phyloP scores from a whole-genome alignment of 768 basidiomycete genomes.

The Tricholoma furcatifolium region DNA sequence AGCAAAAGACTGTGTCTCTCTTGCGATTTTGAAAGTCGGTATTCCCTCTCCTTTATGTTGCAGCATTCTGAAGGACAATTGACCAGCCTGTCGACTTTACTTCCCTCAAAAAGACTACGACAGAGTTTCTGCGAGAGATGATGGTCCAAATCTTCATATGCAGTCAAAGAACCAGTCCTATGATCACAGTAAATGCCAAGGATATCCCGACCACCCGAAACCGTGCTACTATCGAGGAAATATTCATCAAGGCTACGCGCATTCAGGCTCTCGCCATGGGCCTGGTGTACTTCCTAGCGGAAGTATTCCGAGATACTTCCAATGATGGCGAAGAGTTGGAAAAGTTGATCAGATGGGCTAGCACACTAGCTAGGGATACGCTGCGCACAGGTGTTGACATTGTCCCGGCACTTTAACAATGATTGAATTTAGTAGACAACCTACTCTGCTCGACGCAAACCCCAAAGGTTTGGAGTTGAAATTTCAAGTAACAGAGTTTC shows the following conservation, averaged over 20 bases:
- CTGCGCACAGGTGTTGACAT: slow-evolving; percentile 63
- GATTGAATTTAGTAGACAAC: too few species aligned
- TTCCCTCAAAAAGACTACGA: slow-evolving; percentile 59
- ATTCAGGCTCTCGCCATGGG: slow-evolving; percentile 72
- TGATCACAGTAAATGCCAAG: slow-evolving; percentile 39
- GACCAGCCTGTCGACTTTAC: slow-evolving; percentile 86
- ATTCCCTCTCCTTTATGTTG: background rate
- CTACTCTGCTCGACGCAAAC: too few species aligned
- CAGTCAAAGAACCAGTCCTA: slow-evolving; percentile 73
- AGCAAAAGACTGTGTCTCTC: slow-evolving; percentile 73
- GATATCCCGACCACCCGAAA: slow-evolving; percentile 45
- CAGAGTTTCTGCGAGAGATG: slow-evolving; percentile 67
- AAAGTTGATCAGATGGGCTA: slow-evolving; percentile 65
- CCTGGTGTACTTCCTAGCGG: slow-evolving; percentile 65
- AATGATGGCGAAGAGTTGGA: slow-evolving; percentile 30
- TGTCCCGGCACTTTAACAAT: slow-evolving; percentile 36
- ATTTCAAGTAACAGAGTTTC: too few species aligned
- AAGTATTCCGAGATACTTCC: slow-evolving; percentile 32
- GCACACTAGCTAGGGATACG: slow-evolving; percentile 65
- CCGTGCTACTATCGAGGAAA: slow-evolving; percentile 65
- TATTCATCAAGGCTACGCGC: slow-evolving; percentile 73
- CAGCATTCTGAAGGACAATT: background rate
- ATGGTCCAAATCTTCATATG: slow-evolving; percentile 68
- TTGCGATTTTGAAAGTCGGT: slow-evolving; percentile 81
- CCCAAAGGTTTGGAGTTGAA: too few species aligned